These are phyloP conservation scores for Blastobotrys illinoisensis DNA, from an alignment of 1,139 yeast species.

Conservation along the genomic window DNA sequence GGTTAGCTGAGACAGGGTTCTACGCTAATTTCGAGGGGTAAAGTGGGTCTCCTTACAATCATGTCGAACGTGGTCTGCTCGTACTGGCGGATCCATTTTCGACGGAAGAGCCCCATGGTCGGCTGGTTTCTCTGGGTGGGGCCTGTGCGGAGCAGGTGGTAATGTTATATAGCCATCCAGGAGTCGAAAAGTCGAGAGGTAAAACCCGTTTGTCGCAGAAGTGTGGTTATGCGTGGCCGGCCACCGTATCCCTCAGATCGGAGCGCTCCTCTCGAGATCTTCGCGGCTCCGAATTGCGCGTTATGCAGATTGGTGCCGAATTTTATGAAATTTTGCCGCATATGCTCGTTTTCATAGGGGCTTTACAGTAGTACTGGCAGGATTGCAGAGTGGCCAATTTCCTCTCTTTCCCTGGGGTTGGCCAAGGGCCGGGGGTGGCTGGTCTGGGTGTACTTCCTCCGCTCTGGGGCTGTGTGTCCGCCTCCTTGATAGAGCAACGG, in stretches of 20 bases:
- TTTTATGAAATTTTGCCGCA: neutral
- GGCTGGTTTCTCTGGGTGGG: neutral
- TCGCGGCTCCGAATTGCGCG: neutral
- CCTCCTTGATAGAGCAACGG: neutral
- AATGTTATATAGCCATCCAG: neutral
- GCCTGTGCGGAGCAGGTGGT: neutral
- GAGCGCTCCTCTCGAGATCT: neutral
- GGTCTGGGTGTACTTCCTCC: no score
- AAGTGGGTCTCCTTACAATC: conserved; percentile 15
- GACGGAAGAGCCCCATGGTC: conserved; percentile 18
- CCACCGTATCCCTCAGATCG: neutral
- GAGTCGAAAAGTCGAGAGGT: neutral
- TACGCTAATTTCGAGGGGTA: neutral
- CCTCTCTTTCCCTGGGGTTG: no score
- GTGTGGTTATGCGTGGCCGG: neutral
- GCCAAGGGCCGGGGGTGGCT: no score
- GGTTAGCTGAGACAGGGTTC: neutral
- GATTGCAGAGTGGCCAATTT: no score
- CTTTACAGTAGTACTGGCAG: no score
- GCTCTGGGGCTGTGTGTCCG: neutral
- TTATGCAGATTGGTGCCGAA: neutral
- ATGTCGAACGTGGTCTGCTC: conserved; percentile 27
- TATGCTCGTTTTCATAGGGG: no score
- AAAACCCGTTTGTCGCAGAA: neutral
- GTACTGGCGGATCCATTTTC: conserved; percentile 26